phyloP scores from a whole-genome alignment of 2,329 filamentous ascomycete genomes.

The Fusarium nelsonii region DNA sequence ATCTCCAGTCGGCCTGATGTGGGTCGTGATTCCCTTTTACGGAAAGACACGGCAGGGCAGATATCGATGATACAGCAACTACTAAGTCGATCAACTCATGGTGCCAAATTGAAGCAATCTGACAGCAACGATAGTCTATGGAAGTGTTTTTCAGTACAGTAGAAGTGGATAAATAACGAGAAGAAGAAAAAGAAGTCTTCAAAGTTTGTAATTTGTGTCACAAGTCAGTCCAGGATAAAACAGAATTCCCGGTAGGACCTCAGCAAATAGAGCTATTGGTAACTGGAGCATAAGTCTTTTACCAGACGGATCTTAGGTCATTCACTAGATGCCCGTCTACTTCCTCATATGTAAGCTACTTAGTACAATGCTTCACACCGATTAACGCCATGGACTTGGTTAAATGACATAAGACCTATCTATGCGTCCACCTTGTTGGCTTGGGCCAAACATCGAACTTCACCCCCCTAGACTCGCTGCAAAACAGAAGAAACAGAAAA shows the following conservation, averaged over 20 bases:
- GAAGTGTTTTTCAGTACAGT: neutral
- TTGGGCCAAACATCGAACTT: slow-evolving; percentile 16
- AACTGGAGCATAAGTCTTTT: neutral
- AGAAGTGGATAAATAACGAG: neutral
- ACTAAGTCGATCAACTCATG: no score
- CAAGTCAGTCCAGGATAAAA: neutral
- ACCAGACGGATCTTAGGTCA: neutral
- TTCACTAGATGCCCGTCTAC: slow-evolving; percentile 1
- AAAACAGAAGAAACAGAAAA: slow-evolving; percentile 6
- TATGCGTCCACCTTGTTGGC: slow-evolving; percentile 8
- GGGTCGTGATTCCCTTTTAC: slow-evolving; percentile 5
- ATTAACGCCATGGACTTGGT: slow-evolving; percentile 17
- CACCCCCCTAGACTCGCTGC: slow-evolving; percentile 15
- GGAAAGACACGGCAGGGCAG: neutral
- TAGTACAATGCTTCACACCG: slow-evolving; percentile 1
- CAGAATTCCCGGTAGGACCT: neutral
- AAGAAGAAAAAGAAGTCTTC: neutral
- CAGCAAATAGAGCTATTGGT: neutral
- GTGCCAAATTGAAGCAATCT: no score
- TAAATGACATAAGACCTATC: slow-evolving; percentile 12
- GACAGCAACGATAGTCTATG: no score
- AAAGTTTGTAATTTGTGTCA: neutral
- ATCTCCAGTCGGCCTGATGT: slow-evolving; percentile 8
- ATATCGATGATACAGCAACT: neutral
- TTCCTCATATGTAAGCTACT: neutral